A percentile compares a stretch with the other conserved stretches of the same genome.
Evolutionary conservation across 805 yeast genomes (phyloP).

Genomic region (Metschnikowia peoriensis): DNA sequence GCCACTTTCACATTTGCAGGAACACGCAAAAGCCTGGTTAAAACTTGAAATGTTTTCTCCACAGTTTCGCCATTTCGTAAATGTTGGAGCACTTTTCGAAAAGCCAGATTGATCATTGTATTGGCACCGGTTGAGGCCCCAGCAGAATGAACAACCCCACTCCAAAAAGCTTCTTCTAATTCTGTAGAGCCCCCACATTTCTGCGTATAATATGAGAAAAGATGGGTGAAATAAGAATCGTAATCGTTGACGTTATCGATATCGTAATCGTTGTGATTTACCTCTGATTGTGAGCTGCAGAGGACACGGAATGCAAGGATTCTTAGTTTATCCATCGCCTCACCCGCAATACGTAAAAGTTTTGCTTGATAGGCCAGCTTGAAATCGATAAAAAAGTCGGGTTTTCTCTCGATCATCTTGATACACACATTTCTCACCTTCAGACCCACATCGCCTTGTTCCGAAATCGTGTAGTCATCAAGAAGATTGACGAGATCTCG

Average conservation of each 20-base stretch:
- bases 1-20: constrained; percentile 14
- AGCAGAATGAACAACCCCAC: constrained; percentile 50
- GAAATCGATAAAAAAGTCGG: background rate
- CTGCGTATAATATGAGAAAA: constrained; percentile 21
- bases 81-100: constrained; percentile 25
- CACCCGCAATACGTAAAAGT: constrained; percentile 59
- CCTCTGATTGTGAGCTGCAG: constrained; percentile 12
- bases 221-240: constrained; percentile 18
- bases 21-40: constrained; percentile 21
- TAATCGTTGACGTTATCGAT: constrained; percentile 9
- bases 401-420: constrained; percentile 32
- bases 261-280: background rate
- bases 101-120: constrained; percentile 40
- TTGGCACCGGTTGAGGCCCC: constrained; percentile 58
- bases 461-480: constrained; percentile 75
- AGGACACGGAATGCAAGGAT: constrained; percentile 41
- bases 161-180: constrained; percentile 44
- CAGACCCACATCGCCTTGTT: constrained; percentile 92
- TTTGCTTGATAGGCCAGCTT: constrained; percentile 21
- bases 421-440: constrained; percentile 58
- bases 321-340: constrained; percentile 58
- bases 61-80: background rate
- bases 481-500: constrained; percentile 37
- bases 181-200: background rate
- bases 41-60: constrained; percentile 7